Base-by-base conservation (phyloP, 1,139 yeast genomes). In the Magnusiomyces magnusii region DNA sequence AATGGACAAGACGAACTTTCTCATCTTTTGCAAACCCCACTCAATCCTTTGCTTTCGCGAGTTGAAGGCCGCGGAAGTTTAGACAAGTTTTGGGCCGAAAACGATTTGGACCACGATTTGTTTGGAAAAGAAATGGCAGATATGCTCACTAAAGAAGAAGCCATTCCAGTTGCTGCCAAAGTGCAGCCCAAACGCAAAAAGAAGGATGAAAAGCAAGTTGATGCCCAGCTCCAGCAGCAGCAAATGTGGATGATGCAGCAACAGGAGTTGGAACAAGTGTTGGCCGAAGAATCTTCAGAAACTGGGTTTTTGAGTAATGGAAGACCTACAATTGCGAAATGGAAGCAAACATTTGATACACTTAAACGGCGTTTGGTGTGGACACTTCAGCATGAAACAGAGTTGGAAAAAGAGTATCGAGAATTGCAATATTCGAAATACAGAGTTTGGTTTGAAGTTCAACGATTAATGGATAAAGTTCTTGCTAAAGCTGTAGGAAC, bases 371-470 rank as follows among this genome's bases (percentile, higher is more conserved):
- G 76, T 58, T 69, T 73, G 50, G 60, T 68, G 1, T 84, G 89
- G 70, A 78, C 84, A 2, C 63, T 73, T n/a, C 79, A 78, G 59
- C 75, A 84, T 25, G 78, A 81, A 59, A 70, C 75, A 55, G 65
- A 80, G 19, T 76, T 86, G 47, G 75, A 76, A 17, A 66, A 65
- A 2, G 78, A 81, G 60, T 73, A 84, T 44, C 69, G 72, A 1
- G 64, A 66, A 2, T 67, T 77, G 7, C 71, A 76, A 15, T 65
- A 69, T 34, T 74, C 76, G 54, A 78, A 78, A 61, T 69, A 82
- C 56, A 72, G 73, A 54, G 71, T 78, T 51, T 83, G 88, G 86
- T 64, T 78, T 3, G 76, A 78, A 28, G 86, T 83, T 64, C 92
- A 87, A 67, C 65, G 76, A 36, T 68, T 86, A 27, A 66, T 87